Conservation (phyloP, 2,329 filamentous ascomycete genomes). For the Pseudohalonectria lignicola region DNA sequence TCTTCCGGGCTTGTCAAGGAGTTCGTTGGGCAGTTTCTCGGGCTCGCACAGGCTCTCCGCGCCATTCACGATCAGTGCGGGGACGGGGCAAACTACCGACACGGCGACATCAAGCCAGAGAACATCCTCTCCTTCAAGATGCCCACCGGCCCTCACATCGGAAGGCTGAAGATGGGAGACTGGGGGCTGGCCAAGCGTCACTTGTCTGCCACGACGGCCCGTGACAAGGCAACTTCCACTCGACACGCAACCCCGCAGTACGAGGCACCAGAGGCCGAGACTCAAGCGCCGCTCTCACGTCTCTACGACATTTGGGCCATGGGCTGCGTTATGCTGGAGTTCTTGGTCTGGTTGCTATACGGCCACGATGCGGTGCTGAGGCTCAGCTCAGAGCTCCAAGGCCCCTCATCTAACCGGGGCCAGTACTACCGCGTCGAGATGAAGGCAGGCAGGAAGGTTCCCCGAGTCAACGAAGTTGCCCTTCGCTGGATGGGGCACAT, state of each 20-base stretch:
- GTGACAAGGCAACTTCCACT: slow-evolving; percentile 1
- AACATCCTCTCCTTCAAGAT: slow-evolving; percentile 5
- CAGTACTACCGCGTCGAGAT: too few relatives aligned
- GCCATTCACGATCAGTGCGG: slow-evolving; percentile 2
- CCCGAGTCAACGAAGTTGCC: not conserved
- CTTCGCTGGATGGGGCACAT: not conserved
- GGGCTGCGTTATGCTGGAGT: slow-evolving; percentile 17
- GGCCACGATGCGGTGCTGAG: slow-evolving; percentile 2
- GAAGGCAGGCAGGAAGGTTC: not conserved
- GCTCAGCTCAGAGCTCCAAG: not conserved
- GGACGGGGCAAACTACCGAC: slow-evolving; percentile 2
- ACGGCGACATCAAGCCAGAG: slow-evolving; percentile 9
- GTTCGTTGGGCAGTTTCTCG: slow-evolving; percentile 3
- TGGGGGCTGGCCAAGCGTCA: slow-evolving; percentile 8
- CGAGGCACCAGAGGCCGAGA: slow-evolving; percentile 4
- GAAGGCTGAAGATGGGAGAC: slow-evolving; percentile 6
- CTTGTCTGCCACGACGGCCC: not conserved
- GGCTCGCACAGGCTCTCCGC: slow-evolving; percentile 3
- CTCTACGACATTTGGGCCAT: slow-evolving; percentile 18
- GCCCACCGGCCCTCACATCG: not conserved
- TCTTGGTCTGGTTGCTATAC: slow-evolving; percentile 15
- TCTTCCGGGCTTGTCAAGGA: not conserved
- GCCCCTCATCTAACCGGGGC: not conserved
- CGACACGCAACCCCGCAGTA: slow-evolving; percentile 4
- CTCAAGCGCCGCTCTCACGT: slow-evolving; percentile 7